These are phyloP conservation scores for Aspergillus aculeatus DNA, from an alignment of 2,329 filamentous ascomycete genomes.

Conservation along the genomic window DNA sequence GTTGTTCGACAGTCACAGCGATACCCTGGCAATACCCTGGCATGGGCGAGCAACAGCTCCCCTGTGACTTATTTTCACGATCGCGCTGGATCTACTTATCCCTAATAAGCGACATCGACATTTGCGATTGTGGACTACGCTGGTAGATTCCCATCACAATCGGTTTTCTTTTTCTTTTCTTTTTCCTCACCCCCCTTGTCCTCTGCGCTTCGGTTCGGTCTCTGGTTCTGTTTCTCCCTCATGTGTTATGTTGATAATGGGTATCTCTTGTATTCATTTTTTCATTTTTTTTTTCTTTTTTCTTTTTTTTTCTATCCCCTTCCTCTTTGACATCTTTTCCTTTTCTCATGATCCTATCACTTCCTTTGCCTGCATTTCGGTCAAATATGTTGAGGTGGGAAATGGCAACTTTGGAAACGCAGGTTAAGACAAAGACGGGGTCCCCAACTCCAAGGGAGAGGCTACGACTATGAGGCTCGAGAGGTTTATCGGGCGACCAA, in stretches of 20 bases:
- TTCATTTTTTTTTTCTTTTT: conserved; percentile 12
- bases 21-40: background rate
- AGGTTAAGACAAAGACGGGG: conserved; percentile 16
- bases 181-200: background rate
- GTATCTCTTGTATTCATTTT: conserved; percentile 14
- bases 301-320: conserved; percentile 10
- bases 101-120: conserved; percentile 6
- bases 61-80: conserved; percentile 8
- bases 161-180: conserved; percentile 2
- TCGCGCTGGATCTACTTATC: conserved; percentile 12
- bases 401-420: conserved; percentile 6
- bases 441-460: conserved; percentile 14
- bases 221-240: conserved; percentile 13
- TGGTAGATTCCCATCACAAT: conserved; percentile 17
- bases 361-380: conserved; percentile 14
- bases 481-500: conserved; percentile 1
- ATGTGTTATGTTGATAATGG: conserved; percentile 21
- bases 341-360: conserved; percentile 1
- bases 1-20: background rate
- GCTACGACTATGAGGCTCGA: conserved; percentile 6
- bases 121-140: conserved; percentile 10
- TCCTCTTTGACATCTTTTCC: background rate
- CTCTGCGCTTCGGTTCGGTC: conserved; percentile 6
- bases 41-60: conserved; percentile 1
- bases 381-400: conserved; percentile 1